Base-by-base conservation (phyloP, 2,329 filamentous ascomycete genomes). In the Metarhizium anisopliae region DNA sequence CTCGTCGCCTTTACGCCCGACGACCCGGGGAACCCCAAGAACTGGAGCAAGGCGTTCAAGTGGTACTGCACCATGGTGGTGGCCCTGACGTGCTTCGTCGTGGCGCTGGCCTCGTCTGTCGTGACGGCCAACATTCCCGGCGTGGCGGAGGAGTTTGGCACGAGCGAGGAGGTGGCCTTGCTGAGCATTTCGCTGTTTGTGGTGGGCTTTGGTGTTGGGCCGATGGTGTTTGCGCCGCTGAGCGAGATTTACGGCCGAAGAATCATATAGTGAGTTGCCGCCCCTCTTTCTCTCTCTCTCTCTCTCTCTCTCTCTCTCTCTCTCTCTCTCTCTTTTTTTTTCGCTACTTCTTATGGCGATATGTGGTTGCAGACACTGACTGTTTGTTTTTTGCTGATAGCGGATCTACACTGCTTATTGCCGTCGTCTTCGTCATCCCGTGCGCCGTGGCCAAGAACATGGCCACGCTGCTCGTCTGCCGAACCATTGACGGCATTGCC, bases 61-160 rank as follows among this genome's bases (percentile, higher is more conserved):
- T 93, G 89, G 89, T 89, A 86, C 65, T 86, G 83, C 66, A 96
- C 90, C 29, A 90, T 95, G 86, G 83, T 90, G 16, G 89, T 95
- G 0, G 87, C 90, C 1, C 59, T 81, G 25, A 89, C 86, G 2
- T 90, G 86, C 65, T 90, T 90, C 66, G 84, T 88, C 45, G 86
- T 89, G 49, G 85, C 86, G 0, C 83, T 90, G 56, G 76, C 77
- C 29, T 90, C 85, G 51, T 83, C 84, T 53, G 85, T 95, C 61
- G 85, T 95, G 66, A 95, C 90, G 0, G 83, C 90, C 11, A 87
- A 91, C 66, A 75, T 95, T 3, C 73, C 66, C 2, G 87, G 85
- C 1, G 83, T 90, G 0, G 68, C 75, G 1, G 64, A 82, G 16
- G 77, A 82, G 53, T 91, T 95, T 60, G 55, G 78, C 54, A 83